phyloP scores from a whole-genome alignment of 208 protist species.

The Balamuthia mandrillaris region DNA sequence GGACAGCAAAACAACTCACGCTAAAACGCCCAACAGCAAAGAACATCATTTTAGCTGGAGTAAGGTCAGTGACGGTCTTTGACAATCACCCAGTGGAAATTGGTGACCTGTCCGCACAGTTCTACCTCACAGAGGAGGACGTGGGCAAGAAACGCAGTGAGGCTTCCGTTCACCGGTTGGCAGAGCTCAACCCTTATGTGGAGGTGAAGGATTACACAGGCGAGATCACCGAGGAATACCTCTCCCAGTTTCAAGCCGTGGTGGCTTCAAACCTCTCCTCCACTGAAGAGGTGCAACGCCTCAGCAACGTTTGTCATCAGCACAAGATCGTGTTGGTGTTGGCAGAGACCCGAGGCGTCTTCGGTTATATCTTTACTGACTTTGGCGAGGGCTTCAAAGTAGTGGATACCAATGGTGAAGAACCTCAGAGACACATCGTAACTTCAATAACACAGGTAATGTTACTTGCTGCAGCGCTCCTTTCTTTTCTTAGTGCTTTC shows the following conservation, averaged over 20 bases:
- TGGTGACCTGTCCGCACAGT: conserved; percentile 74
- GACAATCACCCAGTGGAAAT: conserved; percentile 66
- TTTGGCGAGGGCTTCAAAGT: conserved; percentile 75
- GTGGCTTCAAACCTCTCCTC: neutral
- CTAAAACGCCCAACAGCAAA: conserved; percentile 66
- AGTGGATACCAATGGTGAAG: conserved; percentile 74
- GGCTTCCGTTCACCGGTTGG: conserved; percentile 59
- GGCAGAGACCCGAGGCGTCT: conserved; percentile 64
- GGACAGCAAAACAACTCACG: neutral
- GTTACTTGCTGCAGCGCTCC: neutral
- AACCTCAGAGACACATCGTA: conserved; percentile 33
- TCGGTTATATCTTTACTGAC: conserved; percentile 73
- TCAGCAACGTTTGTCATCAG: conserved; percentile 57
- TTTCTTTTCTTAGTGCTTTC: neutral
- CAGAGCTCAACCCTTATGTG: conserved; percentile 87
- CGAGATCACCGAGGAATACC: neutral
- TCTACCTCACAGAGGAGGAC: conserved; percentile 10
- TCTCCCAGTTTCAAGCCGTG: conserved; percentile 44
- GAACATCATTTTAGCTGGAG: conserved; percentile 84
- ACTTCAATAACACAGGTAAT: neutral
- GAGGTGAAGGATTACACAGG: conserved; percentile 36
- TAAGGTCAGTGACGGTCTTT: conserved; percentile 80
- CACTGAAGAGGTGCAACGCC: conserved; percentile 32
- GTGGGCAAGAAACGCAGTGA: conserved; percentile 54
- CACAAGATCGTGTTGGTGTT: conserved; percentile 52